These are phyloP conservation scores for Apiotrichum veenhuisii DNA, from an alignment of 1,284 basidiomycete genomes.

Conservation along the genomic window DNA sequence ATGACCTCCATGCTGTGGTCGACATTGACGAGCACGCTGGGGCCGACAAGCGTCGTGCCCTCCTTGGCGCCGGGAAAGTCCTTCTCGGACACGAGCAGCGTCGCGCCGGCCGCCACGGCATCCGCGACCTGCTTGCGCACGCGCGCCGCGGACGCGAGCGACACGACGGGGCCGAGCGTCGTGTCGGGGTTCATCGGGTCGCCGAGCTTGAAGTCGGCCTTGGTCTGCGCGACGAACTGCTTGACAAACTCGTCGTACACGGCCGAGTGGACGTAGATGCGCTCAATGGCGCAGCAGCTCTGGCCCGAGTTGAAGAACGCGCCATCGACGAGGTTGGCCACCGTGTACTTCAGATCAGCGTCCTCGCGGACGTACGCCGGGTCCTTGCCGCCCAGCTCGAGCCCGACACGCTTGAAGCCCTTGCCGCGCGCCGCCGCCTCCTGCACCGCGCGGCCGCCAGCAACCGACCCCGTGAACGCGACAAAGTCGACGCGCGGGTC, in stretches of 20 bases:
- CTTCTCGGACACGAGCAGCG: conserved; percentile 65
- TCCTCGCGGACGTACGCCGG: conserved; percentile 88
- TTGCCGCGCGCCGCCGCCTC: conserved; percentile 48
- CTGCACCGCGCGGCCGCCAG: conserved; percentile 49
- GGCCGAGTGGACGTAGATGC: conserved; percentile 86
- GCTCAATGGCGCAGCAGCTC: conserved; percentile 62
- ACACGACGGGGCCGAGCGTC: conserved; percentile 87
- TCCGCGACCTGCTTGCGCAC: conserved; percentile 82
- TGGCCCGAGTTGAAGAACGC: conserved; percentile 89
- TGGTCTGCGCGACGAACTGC: conserved; percentile 65
- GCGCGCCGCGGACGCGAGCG: conserved; percentile 71
- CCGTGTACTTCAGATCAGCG: conserved; percentile 77
- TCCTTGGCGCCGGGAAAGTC: conserved; percentile 65
- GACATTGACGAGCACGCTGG: conserved; percentile 82
- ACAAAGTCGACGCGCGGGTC: conserved; percentile 73
- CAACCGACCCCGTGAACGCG: conserved; percentile 82
- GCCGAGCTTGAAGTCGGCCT: conserved; percentile 75
- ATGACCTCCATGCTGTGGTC: conserved; percentile 89
- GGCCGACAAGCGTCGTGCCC: conserved; percentile 79
- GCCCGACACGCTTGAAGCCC: conserved; percentile 66
- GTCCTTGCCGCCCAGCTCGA: conserved; percentile 91
- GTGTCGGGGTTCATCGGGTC: conserved; percentile 72
- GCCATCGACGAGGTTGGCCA: conserved; percentile 85
- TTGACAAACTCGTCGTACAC: conserved; percentile 76
- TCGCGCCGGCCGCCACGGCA: conserved; percentile 77